Evolutionary conservation across 139 green algal species (phyloP).

Genomic region (Mesotaenium endlicherianum): DNA sequence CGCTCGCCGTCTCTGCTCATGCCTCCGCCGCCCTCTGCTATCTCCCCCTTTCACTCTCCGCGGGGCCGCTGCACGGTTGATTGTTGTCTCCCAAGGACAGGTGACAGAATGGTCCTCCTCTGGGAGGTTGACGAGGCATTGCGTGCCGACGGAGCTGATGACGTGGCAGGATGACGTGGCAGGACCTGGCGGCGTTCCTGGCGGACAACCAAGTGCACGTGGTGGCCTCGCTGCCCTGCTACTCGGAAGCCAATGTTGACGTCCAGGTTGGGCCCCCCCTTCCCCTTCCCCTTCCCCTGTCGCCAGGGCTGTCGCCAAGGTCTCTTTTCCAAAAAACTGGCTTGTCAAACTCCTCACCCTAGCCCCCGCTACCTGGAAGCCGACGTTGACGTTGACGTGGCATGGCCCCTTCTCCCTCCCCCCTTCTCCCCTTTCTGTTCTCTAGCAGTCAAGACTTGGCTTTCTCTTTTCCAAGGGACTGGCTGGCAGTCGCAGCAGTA

Average conservation of each 20-base stretch:
- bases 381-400: background rate
- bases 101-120: background rate
- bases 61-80: too few relatives aligned
- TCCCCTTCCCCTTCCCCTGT: background rate
- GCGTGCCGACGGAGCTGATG: too few relatives aligned
- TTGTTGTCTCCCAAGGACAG: too few relatives aligned
- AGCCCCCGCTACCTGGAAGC: background rate
- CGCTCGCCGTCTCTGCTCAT: background rate
- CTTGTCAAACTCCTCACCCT: too few relatives aligned
- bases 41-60: too few relatives aligned
- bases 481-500: too few relatives aligned
- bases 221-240: constrained; percentile 94
- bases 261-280: constrained; percentile 56
- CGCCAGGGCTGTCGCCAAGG: constrained; percentile 23
- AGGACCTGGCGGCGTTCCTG: constrained; percentile 86
- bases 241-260: constrained; percentile 83
- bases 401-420: background rate
- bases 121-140: too few relatives aligned
- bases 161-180: constrained; percentile 37
- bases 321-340: too few relatives aligned
- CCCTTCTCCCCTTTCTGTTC: background rate
- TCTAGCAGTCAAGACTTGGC: background rate
- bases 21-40: too few relatives aligned
- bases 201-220: constrained; percentile 79
- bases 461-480: too few relatives aligned